These are phyloP conservation scores for Fusarium sp. DNA, from an alignment of 2,329 filamentous ascomycete genomes.

Conservation along the genomic window DNA sequence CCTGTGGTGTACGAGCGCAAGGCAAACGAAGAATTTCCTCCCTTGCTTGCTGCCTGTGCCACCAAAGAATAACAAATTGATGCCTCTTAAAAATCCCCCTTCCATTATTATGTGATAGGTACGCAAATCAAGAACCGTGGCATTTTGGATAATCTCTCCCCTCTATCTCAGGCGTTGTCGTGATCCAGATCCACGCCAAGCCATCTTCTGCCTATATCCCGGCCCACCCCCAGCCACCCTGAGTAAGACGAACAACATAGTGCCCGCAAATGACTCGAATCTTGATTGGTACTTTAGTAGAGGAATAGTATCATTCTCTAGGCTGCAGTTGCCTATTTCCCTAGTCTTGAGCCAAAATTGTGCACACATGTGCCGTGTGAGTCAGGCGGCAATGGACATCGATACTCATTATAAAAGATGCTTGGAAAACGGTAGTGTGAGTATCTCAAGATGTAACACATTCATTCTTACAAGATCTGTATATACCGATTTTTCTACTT, in stretches of 20 bases:
- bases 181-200: neutral
- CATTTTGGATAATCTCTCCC: neutral
- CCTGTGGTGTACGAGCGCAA: neutral
- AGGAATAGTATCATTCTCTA: neutral
- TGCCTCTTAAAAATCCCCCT: neutral
- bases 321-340: constrained; percentile 9
- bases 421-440: too few relatives aligned
- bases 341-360: constrained; percentile 1
- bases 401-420: neutral
- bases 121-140: neutral
- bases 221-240: neutral
- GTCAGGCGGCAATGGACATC: constrained; percentile 4
- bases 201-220: neutral
- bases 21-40: neutral
- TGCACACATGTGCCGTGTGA: constrained; percentile 11
- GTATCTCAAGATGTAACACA: neutral
- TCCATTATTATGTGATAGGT: neutral
- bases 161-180: neutral
- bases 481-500: neutral
- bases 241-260: neutral
- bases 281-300: neutral
- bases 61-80: neutral
- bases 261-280: neutral
- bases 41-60: neutral
- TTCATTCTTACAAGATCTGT: neutral